Evolutionary conservation across 164 flowering plant species (phyloP).

Genomic region (Piper betle): DNA sequence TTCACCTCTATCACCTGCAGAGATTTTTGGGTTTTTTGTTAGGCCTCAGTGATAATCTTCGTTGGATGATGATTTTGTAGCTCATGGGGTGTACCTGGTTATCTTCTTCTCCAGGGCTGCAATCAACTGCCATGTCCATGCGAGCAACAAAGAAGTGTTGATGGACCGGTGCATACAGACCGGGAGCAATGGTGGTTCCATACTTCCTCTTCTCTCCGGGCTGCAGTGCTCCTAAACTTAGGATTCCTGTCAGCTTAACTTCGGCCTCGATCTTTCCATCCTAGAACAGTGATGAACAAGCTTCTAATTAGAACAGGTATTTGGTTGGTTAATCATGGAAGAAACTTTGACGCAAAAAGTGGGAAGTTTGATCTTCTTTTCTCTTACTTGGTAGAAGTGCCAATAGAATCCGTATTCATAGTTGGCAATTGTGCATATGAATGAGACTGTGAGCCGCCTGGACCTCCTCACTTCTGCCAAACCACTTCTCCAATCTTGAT

Average conservation of each 20-base stretch:
- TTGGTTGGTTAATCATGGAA: too few species aligned
- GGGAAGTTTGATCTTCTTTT: too few species aligned
- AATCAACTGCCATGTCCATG: slow-evolving; percentile 89
- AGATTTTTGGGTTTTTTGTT: too few species aligned
- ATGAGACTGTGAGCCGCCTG: slow-evolving; percentile 63
- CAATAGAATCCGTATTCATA: slow-evolving; percentile 89
- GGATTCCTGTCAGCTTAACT: slow-evolving; percentile 82
- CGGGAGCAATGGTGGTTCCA: slow-evolving; percentile 87
- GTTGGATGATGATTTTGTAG: too few species aligned
- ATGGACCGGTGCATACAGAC: slow-evolving; percentile 90
- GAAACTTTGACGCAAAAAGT: too few species aligned
- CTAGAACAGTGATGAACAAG: slow-evolving; percentile 18
- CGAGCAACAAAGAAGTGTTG: slow-evolving; percentile 91
- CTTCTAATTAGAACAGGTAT: too few species aligned
- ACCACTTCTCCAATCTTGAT: slow-evolving; percentile 91
- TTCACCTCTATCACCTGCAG: slow-evolving; percentile 72
- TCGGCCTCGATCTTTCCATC: slow-evolving; percentile 92
- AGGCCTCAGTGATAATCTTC: too few species aligned
- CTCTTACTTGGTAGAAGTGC: slow-evolving; percentile 84
- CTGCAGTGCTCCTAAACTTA: slow-evolving; percentile 75
- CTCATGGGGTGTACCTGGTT: slow-evolving; percentile 79
- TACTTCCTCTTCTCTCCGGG: slow-evolving; percentile 79
- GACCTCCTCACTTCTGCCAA: slow-evolving; percentile 82
- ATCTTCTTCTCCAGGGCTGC: slow-evolving; percentile 70
- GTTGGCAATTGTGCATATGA: slow-evolving; percentile 81